Evolutionary conservation across 106 monocot species (phyloP), one percentile per base, ranked within the genome.

Genomic region (Allium sativum): DNA sequence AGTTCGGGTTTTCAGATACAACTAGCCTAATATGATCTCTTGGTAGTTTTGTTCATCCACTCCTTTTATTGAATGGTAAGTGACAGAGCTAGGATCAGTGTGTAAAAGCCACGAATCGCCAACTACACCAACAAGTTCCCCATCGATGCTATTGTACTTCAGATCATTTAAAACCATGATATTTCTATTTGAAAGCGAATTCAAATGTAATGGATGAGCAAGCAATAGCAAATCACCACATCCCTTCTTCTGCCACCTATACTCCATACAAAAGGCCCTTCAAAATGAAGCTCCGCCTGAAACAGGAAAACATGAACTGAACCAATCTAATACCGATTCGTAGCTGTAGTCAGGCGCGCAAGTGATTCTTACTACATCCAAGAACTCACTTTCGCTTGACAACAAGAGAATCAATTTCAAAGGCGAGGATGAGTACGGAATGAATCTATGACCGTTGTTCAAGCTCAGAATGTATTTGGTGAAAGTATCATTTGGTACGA

Each of bases 201-300:
- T 61, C 41, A 87, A 72, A 58, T 96, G 96, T 56, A 96, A 82
- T 1, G 91, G 96, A 59, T 96, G 87, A 0, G 84, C 91, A 42
- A 96, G 91, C 58, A 96, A 63, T 45, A 96, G 78, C 47, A 91
- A 68, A 9, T 96, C 87, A 12, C 96, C 96, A 62, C 69, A 69
- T 9, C 96, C 96, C 65, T 78, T 71, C 67, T 73, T 96, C 73
- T 75, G 73, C 91, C 91, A 96, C 22, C 17, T 72, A 73, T 96
- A 96, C 60, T 82, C 79, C 41, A 96, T 10, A 9, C 63, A 69
- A 64, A 82, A 91, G 8, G 90, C 84, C 9, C 56, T 56, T 40
- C 56, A 13, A 18, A 90, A 72, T 9, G 61, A 62, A 4, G 84
- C 95, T 7, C 75, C 48, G 20, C 95, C 90, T 54, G 90, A 81